A percentile compares a stretch with the other conserved stretches of the same genome.
Evolutionary conservation across 2,329 filamentous ascomycete genomes (phyloP).

Genomic region (Aspergillus hortae): DNA sequence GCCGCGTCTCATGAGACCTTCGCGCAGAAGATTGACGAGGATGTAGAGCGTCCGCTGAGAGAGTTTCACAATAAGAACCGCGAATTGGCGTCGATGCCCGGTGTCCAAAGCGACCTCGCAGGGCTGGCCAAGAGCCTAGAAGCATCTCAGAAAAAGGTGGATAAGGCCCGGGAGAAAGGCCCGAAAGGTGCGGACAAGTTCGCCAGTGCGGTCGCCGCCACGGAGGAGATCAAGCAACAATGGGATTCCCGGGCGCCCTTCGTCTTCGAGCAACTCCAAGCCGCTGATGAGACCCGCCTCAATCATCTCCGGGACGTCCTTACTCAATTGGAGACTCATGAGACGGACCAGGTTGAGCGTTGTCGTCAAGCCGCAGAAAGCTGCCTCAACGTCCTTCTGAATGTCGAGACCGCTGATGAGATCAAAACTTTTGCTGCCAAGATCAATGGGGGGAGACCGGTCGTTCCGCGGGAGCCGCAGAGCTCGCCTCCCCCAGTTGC

Average conservation of each 20-base stretch:
- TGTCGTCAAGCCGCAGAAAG: conserved; percentile 71
- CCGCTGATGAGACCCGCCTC: conserved; percentile 80
- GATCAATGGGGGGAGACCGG: conserved; percentile 34
- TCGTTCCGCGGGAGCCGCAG: conserved; percentile 22
- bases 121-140: conserved; percentile 81
- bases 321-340: conserved; percentile 89
- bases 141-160: conserved; percentile 76
- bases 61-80: conserved; percentile 66
- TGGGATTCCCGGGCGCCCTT: conserved; percentile 96
- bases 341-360: conserved; percentile 80
- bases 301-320: conserved; percentile 88
- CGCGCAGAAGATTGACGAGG: conserved; percentile 76
- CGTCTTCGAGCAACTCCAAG: conserved; percentile 89
- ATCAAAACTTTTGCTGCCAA: conserved; percentile 56
- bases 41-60: conserved; percentile 81
- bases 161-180: conserved; percentile 78
- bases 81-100: conserved; percentile 77
- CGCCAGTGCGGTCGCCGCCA: conserved; percentile 66
- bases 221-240: conserved; percentile 75
- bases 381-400: conserved; percentile 76
- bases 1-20: conserved; percentile 81
- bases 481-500: conserved; percentile 23
- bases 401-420: conserved; percentile 82
- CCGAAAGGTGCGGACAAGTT: conserved; percentile 70
- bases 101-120: conserved; percentile 76